phyloP scores from a whole-genome alignment of 225 moss, liverwort and hornwort species.

The Asterella californica region DNA sequence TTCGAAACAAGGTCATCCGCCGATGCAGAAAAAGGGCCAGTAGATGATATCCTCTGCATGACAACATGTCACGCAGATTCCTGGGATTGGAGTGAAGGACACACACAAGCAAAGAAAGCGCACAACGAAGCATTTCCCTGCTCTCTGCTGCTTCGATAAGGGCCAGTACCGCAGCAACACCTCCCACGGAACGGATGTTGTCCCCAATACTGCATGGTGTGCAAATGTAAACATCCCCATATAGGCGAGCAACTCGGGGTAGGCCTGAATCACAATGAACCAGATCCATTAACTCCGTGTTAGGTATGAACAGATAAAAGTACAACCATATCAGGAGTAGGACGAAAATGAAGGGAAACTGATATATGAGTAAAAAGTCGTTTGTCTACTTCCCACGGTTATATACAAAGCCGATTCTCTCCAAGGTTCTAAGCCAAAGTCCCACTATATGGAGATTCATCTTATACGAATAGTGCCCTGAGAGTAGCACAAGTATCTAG shows the following conservation, averaged over 20 bases:
- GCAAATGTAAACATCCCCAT: constrained; percentile 83
- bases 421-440: background rate
- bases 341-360: background rate
- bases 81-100: constrained; percentile 72
- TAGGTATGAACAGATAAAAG: background rate
- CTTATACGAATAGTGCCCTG: background rate
- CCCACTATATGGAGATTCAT: background rate
- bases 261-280: constrained; percentile 51
- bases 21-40: constrained; percentile 90
- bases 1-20: constrained; percentile 65
- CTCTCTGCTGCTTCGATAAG: constrained; percentile 89
- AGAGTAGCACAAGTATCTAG: background rate
- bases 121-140: constrained; percentile 75
- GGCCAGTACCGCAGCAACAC: constrained; percentile 86
- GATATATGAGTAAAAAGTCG: background rate
- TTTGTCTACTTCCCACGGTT: background rate
- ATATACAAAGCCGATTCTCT: background rate
- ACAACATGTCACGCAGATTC: constrained; percentile 77
- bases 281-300: background rate
- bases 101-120: constrained; percentile 73
- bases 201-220: constrained; percentile 77
- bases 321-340: background rate
- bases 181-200: constrained; percentile 78
- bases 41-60: constrained; percentile 86
- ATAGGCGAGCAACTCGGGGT: constrained; percentile 63